Percentiles rank a stretch among this genome's conserved stretches.
Evolutionary conservation across 1,139 yeast species (phyloP).

Genomic region (Zygoascus sp.): DNA sequence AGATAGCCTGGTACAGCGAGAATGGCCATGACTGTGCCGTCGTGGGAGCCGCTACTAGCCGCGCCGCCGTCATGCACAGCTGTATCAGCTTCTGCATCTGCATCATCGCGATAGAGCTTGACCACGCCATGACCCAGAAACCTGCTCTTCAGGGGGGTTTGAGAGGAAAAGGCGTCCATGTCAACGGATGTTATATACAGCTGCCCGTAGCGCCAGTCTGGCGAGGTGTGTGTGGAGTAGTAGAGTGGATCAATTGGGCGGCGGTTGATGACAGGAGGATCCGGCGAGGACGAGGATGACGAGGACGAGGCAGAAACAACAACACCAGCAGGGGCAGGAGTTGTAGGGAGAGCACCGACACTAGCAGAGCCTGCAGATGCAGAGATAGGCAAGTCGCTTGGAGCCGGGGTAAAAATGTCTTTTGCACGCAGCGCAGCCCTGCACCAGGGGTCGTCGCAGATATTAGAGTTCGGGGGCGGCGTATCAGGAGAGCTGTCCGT

Average conservation of each 20-base stretch:
- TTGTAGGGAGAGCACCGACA: neutral
- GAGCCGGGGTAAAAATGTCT: slow-evolving; percentile 8
- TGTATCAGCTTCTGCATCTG: slow-evolving; percentile 22
- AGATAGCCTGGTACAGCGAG: slow-evolving; percentile 85
- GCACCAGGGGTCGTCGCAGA: slow-evolving; percentile 11
- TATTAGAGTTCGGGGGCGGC: neutral
- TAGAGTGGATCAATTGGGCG: slow-evolving; percentile 7
- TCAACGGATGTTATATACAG: slow-evolving; percentile 35
- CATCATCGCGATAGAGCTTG: slow-evolving; percentile 56
- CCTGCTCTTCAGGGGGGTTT: slow-evolving; percentile 49
- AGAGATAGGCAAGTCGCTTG: neutral
- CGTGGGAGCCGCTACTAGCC: slow-evolving; percentile 8
- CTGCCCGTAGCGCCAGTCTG: slow-evolving; percentile 28
- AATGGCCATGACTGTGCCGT: slow-evolving; percentile 53
- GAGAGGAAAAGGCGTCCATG: slow-evolving; percentile 22
- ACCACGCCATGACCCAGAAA: slow-evolving; percentile 71
- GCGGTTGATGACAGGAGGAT: neutral
- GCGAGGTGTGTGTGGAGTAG: slow-evolving; percentile 17
- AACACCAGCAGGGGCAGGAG: neutral
- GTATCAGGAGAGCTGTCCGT: neutral
- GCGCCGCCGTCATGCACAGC: slow-evolving; percentile 12
- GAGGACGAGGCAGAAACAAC: neutral
- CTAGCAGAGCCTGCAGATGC: neutral
- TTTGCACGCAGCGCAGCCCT: slow-evolving; percentile 11
- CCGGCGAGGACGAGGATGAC: neutral